phyloP scores from a whole-genome alignment of 2,329 filamentous ascomycete species.

The Colletotrichum navitas region DNA sequence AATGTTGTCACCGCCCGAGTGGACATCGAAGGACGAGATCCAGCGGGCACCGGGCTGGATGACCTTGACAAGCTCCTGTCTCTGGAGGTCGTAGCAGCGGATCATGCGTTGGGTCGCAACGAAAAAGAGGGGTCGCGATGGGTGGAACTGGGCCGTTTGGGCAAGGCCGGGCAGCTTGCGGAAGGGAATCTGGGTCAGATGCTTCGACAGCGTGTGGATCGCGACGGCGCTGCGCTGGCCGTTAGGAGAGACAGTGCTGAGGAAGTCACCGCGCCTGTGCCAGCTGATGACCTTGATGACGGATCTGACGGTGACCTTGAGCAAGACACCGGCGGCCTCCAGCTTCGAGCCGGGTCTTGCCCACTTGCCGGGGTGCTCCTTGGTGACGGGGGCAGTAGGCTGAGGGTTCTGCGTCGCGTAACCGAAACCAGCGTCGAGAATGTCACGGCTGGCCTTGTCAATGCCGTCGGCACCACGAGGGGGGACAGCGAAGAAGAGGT shows the following conservation, averaged over 20 bases:
- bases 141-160: constrained; percentile 95
- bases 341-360: constrained; percentile 80
- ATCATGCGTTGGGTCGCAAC: constrained; percentile 95
- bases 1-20: constrained; percentile 92
- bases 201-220: constrained; percentile 95
- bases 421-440: constrained; percentile 92
- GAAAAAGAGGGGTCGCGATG: constrained; percentile 91
- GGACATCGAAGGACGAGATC: constrained; percentile 95
- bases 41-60: constrained; percentile 91
- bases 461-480: constrained; percentile 78
- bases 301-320: constrained; percentile 83
- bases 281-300: constrained; percentile 90
- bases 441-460: constrained; percentile 79
- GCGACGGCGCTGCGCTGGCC: constrained; percentile 85
- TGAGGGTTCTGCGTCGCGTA: constrained; percentile 80
- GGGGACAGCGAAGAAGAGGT: constrained; percentile 86
- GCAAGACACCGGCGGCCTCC: constrained; percentile 81
- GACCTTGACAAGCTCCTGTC: constrained; percentile 92
- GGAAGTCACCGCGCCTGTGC: constrained; percentile 95
- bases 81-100: constrained; percentile 92
- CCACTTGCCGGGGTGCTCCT: constrained; percentile 86
- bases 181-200: constrained; percentile 95
- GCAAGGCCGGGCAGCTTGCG: constrained; percentile 79
- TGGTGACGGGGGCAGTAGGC: constrained; percentile 68
- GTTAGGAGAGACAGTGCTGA: constrained; percentile 88